phyloP scores from a whole-genome alignment of 495 filamentous ascomycete genomes.

The Tuber calosporum region DNA sequence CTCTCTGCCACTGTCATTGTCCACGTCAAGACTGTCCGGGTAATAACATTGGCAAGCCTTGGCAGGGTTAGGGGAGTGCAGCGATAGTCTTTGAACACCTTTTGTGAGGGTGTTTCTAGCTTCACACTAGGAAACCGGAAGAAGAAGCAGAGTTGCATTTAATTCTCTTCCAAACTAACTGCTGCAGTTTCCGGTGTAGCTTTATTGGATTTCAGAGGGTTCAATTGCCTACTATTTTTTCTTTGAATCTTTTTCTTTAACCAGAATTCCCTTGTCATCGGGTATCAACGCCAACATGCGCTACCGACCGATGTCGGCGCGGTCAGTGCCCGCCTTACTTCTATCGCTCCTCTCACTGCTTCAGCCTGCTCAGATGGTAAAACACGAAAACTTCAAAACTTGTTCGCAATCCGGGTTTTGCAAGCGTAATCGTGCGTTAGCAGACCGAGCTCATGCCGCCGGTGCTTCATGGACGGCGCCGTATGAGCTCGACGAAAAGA shows the following conservation, averaged over 20 bases:
- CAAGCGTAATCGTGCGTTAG: constrained; percentile 82
- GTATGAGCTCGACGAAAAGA: constrained; percentile 65
- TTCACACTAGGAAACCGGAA: not conserved
- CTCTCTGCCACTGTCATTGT: not conserved
- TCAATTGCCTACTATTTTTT: not conserved
- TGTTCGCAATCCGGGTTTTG: constrained; percentile 95
- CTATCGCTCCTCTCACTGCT: constrained; percentile 25
- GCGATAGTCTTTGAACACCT: not conserved
- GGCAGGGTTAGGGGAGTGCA: not conserved
- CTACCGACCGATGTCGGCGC: not conserved
- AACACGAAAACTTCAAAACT: constrained; percentile 93
- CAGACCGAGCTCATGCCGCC: constrained; percentile 61
- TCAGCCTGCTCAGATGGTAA: constrained; percentile 60
- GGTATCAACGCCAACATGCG: not conserved
- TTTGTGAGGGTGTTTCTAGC: not conserved
- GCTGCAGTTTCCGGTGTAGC: not conserved
- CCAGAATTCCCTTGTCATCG: not conserved
- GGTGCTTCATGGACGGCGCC: constrained; percentile 69
- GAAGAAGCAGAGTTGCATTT: not conserved
- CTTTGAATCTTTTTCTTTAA: not conserved
- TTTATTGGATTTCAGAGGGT: not conserved
- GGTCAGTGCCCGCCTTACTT: constrained; percentile 7
- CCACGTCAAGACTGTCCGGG: not conserved
- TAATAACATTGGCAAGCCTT: not conserved
- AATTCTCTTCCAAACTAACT: not conserved